phyloP scores from a whole-genome alignment of 148 eudicot species.

The Rhododendron vialii region DNA sequence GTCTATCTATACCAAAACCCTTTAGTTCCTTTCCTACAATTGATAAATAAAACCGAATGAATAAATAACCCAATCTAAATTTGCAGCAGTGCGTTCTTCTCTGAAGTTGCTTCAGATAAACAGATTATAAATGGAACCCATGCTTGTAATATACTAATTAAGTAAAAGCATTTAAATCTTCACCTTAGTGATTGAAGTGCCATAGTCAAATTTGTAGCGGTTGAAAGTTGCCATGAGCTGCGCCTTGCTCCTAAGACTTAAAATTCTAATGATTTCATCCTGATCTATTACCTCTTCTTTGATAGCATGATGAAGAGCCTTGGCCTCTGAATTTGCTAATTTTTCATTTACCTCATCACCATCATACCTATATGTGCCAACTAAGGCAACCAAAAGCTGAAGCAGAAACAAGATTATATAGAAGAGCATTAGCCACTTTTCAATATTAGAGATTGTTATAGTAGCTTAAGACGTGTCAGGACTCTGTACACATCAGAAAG shows the following conservation, averaged over 20 bases:
- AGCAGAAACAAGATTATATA: not conserved
- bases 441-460: not conserved
- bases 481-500: too few species aligned
- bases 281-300: conserved; percentile 44
- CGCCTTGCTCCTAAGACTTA: conserved; percentile 80
- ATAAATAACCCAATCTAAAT: too few species aligned
- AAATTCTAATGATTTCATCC: conserved; percentile 68
- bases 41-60: too few species aligned
- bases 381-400: conserved; percentile 68
- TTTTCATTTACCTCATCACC: conserved; percentile 46
- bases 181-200: conserved; percentile 76
- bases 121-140: not conserved
- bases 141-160: not conserved
- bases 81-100: too few species aligned
- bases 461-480: not conserved
- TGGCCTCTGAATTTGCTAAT: conserved; percentile 63
- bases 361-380: conserved; percentile 62
- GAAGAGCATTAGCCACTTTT: not conserved
- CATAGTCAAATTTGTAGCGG: conserved; percentile 58
- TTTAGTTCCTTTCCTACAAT: too few species aligned
- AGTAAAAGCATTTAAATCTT: not conserved
- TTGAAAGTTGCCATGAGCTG: conserved; percentile 75
- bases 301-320: conserved; percentile 44
- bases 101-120: too few species aligned
- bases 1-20: too few species aligned